A percentile compares a stretch with the other conserved stretches of the same genome.
Evolutionary conservation across 192 early-diverging fungal genomes (phyloP).

Genomic region (Mortierella antarctica): DNA sequence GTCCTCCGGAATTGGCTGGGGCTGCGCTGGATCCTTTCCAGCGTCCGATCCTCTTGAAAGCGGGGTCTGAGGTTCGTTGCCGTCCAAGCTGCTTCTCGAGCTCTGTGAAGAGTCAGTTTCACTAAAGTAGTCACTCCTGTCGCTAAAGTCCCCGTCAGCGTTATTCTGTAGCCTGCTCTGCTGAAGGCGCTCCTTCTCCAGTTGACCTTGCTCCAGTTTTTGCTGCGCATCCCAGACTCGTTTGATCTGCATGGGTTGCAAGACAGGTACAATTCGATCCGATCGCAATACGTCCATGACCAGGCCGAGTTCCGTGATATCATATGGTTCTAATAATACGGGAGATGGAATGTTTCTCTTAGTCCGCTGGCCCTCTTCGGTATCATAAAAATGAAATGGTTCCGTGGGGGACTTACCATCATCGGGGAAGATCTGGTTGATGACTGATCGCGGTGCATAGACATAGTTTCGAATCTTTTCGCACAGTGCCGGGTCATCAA

Average conservation of each 20-base stretch:
- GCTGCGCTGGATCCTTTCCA: neutral
- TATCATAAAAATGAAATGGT: no score
- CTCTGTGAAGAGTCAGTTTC: no score
- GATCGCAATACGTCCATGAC: conserved; percentile 44
- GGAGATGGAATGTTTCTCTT: neutral
- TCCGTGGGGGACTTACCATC: neutral
- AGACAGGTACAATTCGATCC: conserved; percentile 15
- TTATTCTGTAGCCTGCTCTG: no score
- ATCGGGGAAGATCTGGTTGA: conserved; percentile 35
- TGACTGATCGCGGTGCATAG: conserved; percentile 34
- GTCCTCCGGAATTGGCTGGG: neutral
- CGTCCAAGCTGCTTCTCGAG: no score
- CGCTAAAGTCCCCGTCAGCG: neutral
- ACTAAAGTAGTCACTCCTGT: conserved; percentile 2
- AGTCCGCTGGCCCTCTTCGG: neutral
- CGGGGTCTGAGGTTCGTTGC: no score
- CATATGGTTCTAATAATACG: conserved; percentile 16
- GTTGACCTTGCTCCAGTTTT: conserved; percentile 21
- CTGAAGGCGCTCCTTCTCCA: conserved; percentile 15
- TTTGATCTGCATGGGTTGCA: conserved; percentile 29
- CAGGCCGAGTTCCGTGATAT: conserved; percentile 34
- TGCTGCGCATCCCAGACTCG: conserved; percentile 38
- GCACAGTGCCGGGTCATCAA: conserved; percentile 54
- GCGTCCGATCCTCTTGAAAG: no score
- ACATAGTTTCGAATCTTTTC: conserved; percentile 63